phyloP scores from a whole-genome alignment of 2,329 filamentous ascomycete genomes.

The Colletotrichum viniferum region DNA sequence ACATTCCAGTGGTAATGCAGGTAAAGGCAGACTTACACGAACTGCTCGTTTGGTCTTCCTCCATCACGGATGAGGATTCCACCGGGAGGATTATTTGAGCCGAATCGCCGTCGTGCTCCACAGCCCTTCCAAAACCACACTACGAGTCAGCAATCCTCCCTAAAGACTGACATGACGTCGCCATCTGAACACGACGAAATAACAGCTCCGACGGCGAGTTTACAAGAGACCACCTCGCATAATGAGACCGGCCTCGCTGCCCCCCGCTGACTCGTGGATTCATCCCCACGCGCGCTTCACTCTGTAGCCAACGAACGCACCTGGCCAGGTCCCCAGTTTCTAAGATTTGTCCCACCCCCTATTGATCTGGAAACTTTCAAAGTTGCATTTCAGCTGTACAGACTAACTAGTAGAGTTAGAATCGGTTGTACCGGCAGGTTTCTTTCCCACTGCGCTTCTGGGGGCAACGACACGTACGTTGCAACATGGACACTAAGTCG shows the following conservation, averaged over 20 bases:
- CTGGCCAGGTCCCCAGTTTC: background rate
- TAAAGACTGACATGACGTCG: background rate
- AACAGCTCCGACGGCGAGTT: background rate
- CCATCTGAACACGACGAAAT: background rate
- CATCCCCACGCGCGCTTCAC: background rate
- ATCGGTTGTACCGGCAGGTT: background rate
- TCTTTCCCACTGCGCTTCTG: background rate
- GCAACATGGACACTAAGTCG: background rate
- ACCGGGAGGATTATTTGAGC: fast-evolving
- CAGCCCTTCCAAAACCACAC: background rate
- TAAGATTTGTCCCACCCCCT: background rate
- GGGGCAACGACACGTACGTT: background rate
- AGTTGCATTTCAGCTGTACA: background rate
- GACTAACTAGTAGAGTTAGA: background rate
- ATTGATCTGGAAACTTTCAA: background rate
- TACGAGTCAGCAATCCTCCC: background rate
- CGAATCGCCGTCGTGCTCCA: background rate
- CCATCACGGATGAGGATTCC: fast-evolving
- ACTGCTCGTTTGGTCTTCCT: background rate
- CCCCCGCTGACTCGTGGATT: background rate
- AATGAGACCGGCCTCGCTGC: background rate
- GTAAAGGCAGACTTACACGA: background rate
- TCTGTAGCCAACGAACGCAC: background rate
- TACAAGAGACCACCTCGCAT: background rate
- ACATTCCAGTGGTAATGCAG: background rate